A percentile compares a stretch with the other conserved stretches of the same genome.
Conservation (phyloP, 2,329 filamentous ascomycete species). For the Arthrobotrys megalospora region DNA sequence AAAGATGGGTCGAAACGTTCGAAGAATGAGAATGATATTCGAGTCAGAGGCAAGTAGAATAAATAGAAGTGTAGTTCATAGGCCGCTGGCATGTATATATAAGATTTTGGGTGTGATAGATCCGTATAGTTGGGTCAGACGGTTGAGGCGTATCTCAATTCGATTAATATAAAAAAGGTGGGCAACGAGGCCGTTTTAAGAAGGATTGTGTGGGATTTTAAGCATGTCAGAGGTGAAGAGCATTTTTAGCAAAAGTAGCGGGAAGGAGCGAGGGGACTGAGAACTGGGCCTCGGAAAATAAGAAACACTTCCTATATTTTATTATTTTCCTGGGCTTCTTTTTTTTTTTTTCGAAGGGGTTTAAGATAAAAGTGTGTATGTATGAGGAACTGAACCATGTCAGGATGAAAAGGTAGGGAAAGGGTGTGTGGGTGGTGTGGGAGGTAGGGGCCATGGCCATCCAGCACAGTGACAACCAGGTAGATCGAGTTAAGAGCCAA, state of each 20-base stretch:
- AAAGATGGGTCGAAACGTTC: conserved; percentile 38
- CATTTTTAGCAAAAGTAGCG: conserved; percentile 60
- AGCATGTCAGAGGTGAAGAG: conserved; percentile 60
- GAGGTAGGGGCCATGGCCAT: conserved; percentile 31
- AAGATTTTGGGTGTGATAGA: conserved; percentile 48
- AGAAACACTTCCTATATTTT: conserved; percentile 60
- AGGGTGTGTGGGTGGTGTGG: conserved; percentile 37
- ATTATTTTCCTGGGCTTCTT: conserved; percentile 57
- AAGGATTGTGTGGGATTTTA: conserved; percentile 62
- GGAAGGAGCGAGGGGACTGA: conserved; percentile 61
- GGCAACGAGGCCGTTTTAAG: conserved; percentile 61
- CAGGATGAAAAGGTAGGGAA: conserved; percentile 38
- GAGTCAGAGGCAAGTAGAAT: conserved; percentile 15
- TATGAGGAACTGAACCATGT: conserved; percentile 58
- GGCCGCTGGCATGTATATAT: conserved; percentile 25
- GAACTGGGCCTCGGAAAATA: conserved; percentile 62
- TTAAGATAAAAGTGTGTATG: conserved; percentile 47
- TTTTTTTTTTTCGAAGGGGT: conserved; percentile 41
- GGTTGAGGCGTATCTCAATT: conserved; percentile 61
- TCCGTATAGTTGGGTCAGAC: conserved; percentile 59
- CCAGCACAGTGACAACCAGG: conserved; percentile 41
- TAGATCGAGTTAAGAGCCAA: conserved; percentile 50
- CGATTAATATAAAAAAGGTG: conserved; percentile 62
- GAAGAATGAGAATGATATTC: conserved; percentile 34
- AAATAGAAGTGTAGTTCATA: conserved; percentile 37